A percentile compares a stretch with the other conserved stretches of the same genome.
Conservation (phyloP, 169 alveolate species). For the Eimeria brunetti region DNA sequence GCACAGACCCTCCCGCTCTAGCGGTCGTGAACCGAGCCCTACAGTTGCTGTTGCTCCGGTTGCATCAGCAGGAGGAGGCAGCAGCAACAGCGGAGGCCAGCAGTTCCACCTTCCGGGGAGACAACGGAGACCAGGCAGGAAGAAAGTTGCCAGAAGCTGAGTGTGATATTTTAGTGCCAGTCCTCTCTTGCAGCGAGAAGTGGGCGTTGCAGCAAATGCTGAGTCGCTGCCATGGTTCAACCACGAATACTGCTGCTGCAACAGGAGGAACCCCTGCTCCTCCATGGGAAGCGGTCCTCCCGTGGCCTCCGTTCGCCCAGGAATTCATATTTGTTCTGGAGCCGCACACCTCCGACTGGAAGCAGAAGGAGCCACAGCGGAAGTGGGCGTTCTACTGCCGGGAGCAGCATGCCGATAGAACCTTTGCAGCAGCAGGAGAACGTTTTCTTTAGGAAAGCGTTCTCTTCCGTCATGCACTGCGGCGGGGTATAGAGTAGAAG, state of each 20-base stretch:
- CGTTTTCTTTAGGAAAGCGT: not conserved
- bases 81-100: conserved; percentile 7
- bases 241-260: not conserved
- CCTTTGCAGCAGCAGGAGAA: conserved; percentile 37
- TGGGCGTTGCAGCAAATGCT: conserved; percentile 52
- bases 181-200: conserved; percentile 64
- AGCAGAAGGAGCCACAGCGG: not conserved
- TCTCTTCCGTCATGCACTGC: not conserved
- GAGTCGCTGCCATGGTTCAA: not conserved
- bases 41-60: conserved; percentile 32
- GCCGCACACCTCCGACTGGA: not conserved
- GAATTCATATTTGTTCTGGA: conserved; percentile 16
- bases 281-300: conserved; percentile 35
- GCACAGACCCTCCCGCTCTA: conserved; percentile 62
- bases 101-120: not conserved
- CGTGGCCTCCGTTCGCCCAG: conserved; percentile 70
- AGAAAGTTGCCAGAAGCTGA: conserved; percentile 30
- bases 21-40: conserved; percentile 44
- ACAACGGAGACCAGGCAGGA: not conserved
- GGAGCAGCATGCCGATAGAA: conserved; percentile 59
- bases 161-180: conserved; percentile 48
- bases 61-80: conserved; percentile 64
- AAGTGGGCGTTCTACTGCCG: conserved; percentile 57
- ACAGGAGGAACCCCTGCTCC: not conserved
- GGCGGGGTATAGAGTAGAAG: not conserved